phyloP scores from a whole-genome alignment of 164 flowering plant species.

The Magnolia officinalis region DNA sequence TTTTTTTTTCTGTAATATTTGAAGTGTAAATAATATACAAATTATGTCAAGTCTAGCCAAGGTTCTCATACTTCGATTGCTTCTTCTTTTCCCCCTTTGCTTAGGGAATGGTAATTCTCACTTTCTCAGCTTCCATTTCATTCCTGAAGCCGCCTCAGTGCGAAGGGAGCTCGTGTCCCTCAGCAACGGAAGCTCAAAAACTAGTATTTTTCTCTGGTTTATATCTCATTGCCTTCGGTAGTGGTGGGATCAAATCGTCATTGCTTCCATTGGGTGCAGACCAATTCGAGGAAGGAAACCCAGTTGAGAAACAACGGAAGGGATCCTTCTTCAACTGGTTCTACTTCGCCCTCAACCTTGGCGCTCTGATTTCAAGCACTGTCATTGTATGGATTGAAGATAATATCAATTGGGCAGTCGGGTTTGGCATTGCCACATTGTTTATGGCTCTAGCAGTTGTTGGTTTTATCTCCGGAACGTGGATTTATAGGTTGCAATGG shows the following conservation, averaged over 20 bases:
- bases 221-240: conserved; percentile 63
- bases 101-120: conserved; percentile 66
- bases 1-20: too few species aligned
- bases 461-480: conserved; percentile 57
- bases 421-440: conserved; percentile 72
- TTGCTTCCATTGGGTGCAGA: conserved; percentile 70
- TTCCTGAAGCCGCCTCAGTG: conserved; percentile 50
- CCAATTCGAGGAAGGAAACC: conserved; percentile 68
- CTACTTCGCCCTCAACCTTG: conserved; percentile 60
- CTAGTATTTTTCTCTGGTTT: conserved; percentile 59
- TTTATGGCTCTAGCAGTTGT: conserved; percentile 56
- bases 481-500: conserved; percentile 59
- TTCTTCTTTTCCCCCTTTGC: neutral
- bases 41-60: too few species aligned
- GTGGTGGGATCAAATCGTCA: conserved; percentile 67
- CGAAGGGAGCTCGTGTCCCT: conserved; percentile 43
- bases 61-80: neutral
- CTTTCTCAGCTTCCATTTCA: conserved; percentile 60
- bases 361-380: conserved; percentile 61
- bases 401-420: conserved; percentile 71
- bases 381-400: conserved; percentile 65
- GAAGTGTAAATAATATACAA: too few species aligned
- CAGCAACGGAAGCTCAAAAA: conserved; percentile 54
- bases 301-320: conserved; percentile 51
- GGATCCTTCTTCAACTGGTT: conserved; percentile 78